Conservation (phyloP, 768 basidiomycete species). For the Xerocomellus intermedius region DNA sequence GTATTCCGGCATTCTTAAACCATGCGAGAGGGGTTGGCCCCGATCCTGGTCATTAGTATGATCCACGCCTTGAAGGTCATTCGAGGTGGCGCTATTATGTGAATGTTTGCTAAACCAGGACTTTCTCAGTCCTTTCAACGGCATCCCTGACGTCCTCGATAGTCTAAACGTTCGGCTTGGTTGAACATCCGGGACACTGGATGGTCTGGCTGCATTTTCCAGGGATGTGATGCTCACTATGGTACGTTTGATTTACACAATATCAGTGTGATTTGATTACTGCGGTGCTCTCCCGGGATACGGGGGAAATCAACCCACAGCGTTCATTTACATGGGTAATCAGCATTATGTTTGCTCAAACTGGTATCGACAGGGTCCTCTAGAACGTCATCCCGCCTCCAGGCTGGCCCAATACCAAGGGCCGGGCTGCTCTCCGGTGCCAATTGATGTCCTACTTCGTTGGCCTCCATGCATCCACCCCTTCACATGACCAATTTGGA, state of each 20-base stretch:
- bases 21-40: not conserved
- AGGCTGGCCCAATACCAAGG: constrained; percentile 10
- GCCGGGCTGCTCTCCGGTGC: constrained; percentile 14
- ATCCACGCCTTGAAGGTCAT: not conserved
- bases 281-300: not conserved
- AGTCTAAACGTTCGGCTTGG: constrained; percentile 1
- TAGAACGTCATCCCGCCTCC: not conserved
- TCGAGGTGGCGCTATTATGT: not conserved
- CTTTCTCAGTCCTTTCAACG: not conserved
- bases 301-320: constrained; percentile 5
- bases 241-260: constrained; percentile 5
- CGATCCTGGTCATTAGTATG: not conserved
- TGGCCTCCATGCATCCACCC: constrained; percentile 13
- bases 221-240: constrained; percentile 2
- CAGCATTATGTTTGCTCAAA: not conserved
- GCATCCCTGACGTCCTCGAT: not conserved
- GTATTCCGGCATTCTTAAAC: not conserved
- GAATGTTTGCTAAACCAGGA: not conserved
- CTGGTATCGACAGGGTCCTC: constrained; percentile 12
- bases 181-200: constrained; percentile 19
- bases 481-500: constrained; percentile 19
- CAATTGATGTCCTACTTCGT: constrained; percentile 10
- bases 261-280: not conserved
- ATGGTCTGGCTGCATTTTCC: constrained; percentile 19
- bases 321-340: constrained; percentile 2